Evolutionary conservation across 768 basidiomycete species (phyloP).

Genomic region (Phallus indusiatus): DNA sequence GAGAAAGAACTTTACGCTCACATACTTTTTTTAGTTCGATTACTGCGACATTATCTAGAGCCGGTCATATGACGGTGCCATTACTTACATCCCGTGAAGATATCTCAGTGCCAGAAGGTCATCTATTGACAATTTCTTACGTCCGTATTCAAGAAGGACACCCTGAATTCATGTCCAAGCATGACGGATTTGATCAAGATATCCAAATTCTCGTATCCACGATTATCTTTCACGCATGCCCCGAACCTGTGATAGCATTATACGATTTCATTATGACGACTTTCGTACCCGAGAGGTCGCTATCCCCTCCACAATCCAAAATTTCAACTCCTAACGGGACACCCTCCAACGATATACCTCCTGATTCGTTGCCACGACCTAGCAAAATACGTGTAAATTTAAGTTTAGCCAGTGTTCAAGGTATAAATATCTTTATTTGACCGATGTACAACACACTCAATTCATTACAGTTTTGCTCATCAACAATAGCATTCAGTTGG

Average conservation of each 20-base stretch:
- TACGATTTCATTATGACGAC: slow-evolving; percentile 99
- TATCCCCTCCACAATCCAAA: slow-evolving; percentile 6
- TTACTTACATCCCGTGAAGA: slow-evolving; percentile 55
- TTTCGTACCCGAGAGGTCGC: slow-evolving; percentile 51
- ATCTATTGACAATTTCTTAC: slow-evolving; percentile 76
- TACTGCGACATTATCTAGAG: slow-evolving; percentile 63
- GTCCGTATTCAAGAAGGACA: slow-evolving; percentile 71
- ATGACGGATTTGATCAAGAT: slow-evolving; percentile 81
- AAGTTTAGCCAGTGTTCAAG: slow-evolving; percentile 75
- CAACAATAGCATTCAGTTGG: slow-evolving; percentile 59
- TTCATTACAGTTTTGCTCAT: slow-evolving; percentile 56
- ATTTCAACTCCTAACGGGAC: slow-evolving; percentile 8
- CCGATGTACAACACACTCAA: slow-evolving; percentile 3
- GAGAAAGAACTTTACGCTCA: not conserved
- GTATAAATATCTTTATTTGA: slow-evolving; percentile 29
- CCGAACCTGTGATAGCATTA: slow-evolving; percentile 80
- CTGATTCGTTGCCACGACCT: slow-evolving; percentile 7
- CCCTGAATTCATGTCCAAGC: slow-evolving; percentile 70
- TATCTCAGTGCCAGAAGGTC: slow-evolving; percentile 34
- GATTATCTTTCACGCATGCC: slow-evolving; percentile 78
- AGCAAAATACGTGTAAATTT: slow-evolving; percentile 74
- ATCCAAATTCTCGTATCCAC: slow-evolving; percentile 86
- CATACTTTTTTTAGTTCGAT: slow-evolving; percentile 42
- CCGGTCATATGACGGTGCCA: slow-evolving; percentile 40
- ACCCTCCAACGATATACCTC: slow-evolving; percentile 8